Percentiles rank a stretch among this genome's conserved stretches.
These are phyloP conservation scores for Petasospora fabianii DNA, from an alignment of 1,139 yeast species.

Conservation along the genomic window DNA sequence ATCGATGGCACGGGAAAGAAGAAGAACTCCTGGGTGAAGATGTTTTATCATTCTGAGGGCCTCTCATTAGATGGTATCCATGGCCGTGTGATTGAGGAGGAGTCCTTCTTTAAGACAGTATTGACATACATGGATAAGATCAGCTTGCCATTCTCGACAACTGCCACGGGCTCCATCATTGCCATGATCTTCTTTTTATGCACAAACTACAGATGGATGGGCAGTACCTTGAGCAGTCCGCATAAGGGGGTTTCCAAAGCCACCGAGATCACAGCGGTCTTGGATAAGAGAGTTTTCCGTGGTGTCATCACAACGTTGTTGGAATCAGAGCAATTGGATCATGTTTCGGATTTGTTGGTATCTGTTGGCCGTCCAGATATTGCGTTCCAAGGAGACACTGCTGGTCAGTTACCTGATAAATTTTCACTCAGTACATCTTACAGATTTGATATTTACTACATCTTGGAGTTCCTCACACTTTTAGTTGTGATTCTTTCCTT, in stretches of 20 bases:
- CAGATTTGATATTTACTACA: constrained; percentile 37
- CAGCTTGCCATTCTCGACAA: constrained; percentile 33
- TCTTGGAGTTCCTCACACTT: constrained; percentile 42
- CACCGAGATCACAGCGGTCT: too few relatives aligned
- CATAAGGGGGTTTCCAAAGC: too few relatives aligned
- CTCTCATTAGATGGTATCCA: constrained; percentile 3
- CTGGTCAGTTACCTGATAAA: not conserved
- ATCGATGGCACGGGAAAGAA: constrained; percentile 23
- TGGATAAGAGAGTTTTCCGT: constrained; percentile 9
- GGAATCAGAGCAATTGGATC: not conserved
- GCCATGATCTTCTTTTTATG: constrained; percentile 25
- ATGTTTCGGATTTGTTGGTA: constrained; percentile 7
- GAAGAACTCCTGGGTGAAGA: constrained; percentile 5
- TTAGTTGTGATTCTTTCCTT: constrained; percentile 37
- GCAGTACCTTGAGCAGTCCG: constrained; percentile 1
- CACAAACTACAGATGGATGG: constrained; percentile 31
- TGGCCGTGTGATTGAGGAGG: not conserved
- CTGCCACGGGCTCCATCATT: constrained; percentile 26
- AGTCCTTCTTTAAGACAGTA: not conserved
- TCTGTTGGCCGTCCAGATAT: constrained; percentile 28
- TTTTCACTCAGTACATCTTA: constrained; percentile 29
- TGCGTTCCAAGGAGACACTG: constrained; percentile 15
- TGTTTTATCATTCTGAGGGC: not conserved
- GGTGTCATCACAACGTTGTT: constrained; percentile 3
- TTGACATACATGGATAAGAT: constrained; percentile 18